Percentiles rank a stretch among this genome's conserved stretches.
Conservation (phyloP, 345 rosid species). For the Psidium guajava region DNA sequence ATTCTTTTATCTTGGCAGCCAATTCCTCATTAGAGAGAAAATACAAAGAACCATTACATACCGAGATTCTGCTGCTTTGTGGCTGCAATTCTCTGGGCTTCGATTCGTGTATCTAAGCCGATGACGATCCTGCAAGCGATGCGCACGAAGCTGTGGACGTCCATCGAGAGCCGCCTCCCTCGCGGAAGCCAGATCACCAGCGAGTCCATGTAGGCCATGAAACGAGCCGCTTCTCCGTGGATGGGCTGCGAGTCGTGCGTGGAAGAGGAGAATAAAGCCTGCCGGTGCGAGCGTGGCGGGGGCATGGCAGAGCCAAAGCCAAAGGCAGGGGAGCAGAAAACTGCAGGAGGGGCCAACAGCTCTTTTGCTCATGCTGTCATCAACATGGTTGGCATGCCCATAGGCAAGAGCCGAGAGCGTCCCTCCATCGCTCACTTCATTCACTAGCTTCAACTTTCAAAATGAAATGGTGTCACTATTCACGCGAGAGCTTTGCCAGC, state of each 20-base stretch:
- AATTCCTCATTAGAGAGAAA: constrained; percentile 10
- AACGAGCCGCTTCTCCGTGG: constrained; percentile 1
- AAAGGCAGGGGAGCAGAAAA: not conserved
- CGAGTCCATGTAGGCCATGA: constrained; percentile 13
- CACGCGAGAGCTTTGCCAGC: too few relatives aligned
- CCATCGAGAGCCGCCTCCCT: constrained; percentile 1
- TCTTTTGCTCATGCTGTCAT: constrained; percentile 61
- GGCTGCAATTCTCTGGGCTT: not conserved
- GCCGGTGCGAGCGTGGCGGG: constrained; percentile 13
- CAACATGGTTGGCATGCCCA: constrained; percentile 87
- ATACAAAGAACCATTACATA: constrained; percentile 41
- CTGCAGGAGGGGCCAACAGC: constrained; percentile 9
- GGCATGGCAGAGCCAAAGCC: not conserved
- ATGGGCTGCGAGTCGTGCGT: constrained; percentile 18
- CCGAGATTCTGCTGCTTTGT: not conserved
- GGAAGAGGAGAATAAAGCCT: constrained; percentile 19
- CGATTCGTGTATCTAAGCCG: constrained; percentile 3
- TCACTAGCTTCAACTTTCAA: too few relatives aligned
- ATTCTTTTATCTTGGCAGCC: too few relatives aligned
- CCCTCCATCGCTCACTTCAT: not conserved
- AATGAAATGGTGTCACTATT: too few relatives aligned
- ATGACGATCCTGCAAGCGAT: not conserved
- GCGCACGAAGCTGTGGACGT: not conserved
- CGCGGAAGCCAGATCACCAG: constrained; percentile 12
- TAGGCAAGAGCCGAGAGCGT: constrained; percentile 24